These are phyloP conservation scores for Xylaria palmicola DNA, from an alignment of 495 filamentous ascomycete species.

Conservation along the genomic window DNA sequence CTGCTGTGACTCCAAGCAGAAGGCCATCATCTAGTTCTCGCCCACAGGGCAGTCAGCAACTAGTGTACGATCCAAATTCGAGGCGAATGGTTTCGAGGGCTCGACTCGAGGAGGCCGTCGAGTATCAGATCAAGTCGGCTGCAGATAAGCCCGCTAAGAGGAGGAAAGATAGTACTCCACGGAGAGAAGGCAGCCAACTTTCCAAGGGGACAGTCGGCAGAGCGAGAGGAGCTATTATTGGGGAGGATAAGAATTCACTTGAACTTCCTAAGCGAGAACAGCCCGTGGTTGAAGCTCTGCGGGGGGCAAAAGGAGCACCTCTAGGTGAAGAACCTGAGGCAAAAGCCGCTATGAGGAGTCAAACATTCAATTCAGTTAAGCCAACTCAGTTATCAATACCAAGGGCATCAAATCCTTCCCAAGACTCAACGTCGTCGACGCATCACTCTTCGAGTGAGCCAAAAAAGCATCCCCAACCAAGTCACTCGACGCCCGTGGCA, in stretches of 20 bases:
- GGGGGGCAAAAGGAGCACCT: neutral
- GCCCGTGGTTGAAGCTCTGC: neutral
- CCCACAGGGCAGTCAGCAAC: slow-evolving; percentile 30
- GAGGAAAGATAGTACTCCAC: slow-evolving; percentile 46
- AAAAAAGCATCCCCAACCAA: neutral
- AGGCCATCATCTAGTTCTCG: slow-evolving; percentile 21
- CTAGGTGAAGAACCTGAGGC: neutral
- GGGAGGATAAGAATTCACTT: slow-evolving; percentile 34
- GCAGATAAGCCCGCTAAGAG: slow-evolving; percentile 52
- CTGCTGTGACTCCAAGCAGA: slow-evolving; percentile 22
- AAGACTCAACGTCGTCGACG: neutral
- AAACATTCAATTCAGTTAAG: neutral
- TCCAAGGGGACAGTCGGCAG: slow-evolving; percentile 38
- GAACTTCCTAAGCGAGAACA: neutral
- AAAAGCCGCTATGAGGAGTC: neutral
- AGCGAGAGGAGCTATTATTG: slow-evolving; percentile 31
- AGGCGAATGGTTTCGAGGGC: slow-evolving; percentile 50
- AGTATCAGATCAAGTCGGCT: slow-evolving; percentile 44
- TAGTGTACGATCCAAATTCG: slow-evolving; percentile 60
- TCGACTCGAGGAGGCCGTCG: slow-evolving; percentile 31
- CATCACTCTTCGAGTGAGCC: neutral
- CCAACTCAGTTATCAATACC: neutral
- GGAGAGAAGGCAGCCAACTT: slow-evolving; percentile 33
- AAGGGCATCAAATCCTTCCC: neutral
- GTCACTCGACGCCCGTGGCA: neutral